Evolutionary conservation across 495 filamentous ascomycete species (phyloP).

Genomic region (Aeminium ludgeri): DNA sequence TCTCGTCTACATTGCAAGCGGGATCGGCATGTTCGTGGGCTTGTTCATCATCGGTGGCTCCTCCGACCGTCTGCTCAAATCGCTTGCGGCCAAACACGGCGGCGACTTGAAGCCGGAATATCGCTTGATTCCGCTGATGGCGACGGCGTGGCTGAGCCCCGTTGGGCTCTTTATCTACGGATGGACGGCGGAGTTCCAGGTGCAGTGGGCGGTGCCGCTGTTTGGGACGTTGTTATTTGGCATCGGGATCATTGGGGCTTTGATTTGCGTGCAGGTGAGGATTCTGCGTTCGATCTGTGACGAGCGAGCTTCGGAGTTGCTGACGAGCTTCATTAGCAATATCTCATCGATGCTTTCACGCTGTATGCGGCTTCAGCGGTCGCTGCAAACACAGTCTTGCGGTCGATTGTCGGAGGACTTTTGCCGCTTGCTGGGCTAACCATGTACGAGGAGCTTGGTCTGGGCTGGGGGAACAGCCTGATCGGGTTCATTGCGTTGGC

Average conservation of each 20-base stretch:
- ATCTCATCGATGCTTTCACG: conserved; percentile 13
- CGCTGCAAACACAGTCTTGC: conserved; percentile 14
- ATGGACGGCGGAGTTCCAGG: conserved; percentile 19
- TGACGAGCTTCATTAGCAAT: conserved; percentile 1
- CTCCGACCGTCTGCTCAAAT: conserved; percentile 21
- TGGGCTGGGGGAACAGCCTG: conserved; percentile 14
- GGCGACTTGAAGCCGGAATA: conserved; percentile 1
- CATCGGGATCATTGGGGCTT: conserved; percentile 11
- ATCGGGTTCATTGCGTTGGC: conserved; percentile 14
- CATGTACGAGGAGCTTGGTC: conserved; percentile 11
- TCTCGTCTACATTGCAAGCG: conserved; percentile 35
- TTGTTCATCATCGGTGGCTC: conserved; percentile 22
- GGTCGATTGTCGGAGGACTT: conserved; percentile 9
- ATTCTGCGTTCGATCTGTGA: not conserved
- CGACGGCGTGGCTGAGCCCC: not conserved
- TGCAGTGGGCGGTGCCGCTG: conserved; percentile 21
- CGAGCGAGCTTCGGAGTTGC: not conserved
- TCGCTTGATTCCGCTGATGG: not conserved
- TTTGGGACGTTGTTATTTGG: conserved; percentile 16
- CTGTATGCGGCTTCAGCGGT: conserved; percentile 13
- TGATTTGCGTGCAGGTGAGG: conserved; percentile 1
- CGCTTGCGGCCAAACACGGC: not conserved
- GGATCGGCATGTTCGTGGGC: conserved; percentile 31
- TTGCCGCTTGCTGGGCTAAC: conserved; percentile 12
- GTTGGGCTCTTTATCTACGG: conserved; percentile 19